Percentiles rank a stretch among this genome's conserved stretches.
Conservation (phyloP, 1,284 basidiomycete species). For the Melampsora abietis-canadensis region DNA sequence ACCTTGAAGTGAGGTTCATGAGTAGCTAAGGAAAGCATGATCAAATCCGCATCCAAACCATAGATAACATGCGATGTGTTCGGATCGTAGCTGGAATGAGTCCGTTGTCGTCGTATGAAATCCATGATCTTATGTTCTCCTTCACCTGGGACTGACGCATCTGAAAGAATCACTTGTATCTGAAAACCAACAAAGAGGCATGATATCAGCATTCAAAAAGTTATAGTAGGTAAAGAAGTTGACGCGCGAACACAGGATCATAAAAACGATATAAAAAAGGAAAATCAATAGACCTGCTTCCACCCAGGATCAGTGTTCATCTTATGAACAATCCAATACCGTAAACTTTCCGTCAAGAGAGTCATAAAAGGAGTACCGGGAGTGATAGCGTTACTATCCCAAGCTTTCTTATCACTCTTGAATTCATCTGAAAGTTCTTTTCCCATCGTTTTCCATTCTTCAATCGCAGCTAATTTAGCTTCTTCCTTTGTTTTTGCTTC, state of each 20-base stretch:
- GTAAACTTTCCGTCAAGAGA: constrained; percentile 76
- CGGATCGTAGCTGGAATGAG: constrained; percentile 81
- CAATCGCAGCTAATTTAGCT: constrained; percentile 73
- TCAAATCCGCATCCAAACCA: constrained; percentile 96
- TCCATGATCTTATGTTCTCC: constrained; percentile 99
- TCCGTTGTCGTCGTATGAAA: constrained; percentile 85
- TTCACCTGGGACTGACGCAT: constrained; percentile 94
- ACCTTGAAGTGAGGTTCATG: constrained; percentile 98
- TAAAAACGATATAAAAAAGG: not conserved
- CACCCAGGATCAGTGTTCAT: constrained; percentile 92
- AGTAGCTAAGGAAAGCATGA: constrained; percentile 96
- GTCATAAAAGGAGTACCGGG: constrained; percentile 98
- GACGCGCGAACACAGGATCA: constrained; percentile 50
- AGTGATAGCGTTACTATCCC: constrained; percentile 99
- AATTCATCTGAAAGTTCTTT: constrained; percentile 80
- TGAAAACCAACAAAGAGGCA: constrained; percentile 52
- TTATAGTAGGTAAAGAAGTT: constrained; percentile 50
- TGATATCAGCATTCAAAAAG: constrained; percentile 11
- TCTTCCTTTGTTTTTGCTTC: constrained; percentile 93
- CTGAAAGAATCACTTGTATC: constrained; percentile 94
- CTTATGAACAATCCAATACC: constrained; percentile 96
- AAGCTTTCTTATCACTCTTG: constrained; percentile 71
- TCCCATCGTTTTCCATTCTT: constrained; percentile 90
- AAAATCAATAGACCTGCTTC: constrained; percentile 67
- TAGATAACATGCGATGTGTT: constrained; percentile 97